Evolutionary conservation across 805 yeast genomes (phyloP), one percentile per base, ranked within the genome.

Genomic region (Tetrapisispora fleetii): DNA sequence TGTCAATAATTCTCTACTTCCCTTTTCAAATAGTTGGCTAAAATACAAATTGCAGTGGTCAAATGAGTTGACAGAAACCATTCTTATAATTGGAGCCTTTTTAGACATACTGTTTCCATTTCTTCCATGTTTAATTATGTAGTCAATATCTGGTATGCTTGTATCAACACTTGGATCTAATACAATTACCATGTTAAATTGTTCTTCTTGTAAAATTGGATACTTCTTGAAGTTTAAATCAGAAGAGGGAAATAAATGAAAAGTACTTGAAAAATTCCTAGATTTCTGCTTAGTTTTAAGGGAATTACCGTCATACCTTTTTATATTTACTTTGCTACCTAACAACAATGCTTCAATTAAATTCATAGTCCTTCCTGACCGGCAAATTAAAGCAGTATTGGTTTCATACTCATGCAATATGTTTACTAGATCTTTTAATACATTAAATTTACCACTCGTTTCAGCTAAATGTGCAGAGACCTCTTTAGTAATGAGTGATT

Each of bases 401-500:
- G 81, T 70, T 33, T 57, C 58, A 28, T 63, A 66, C 47, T 67
- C 67, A 40, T 66, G 73, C 50, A 85, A 66, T 21, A 85, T 74
- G 30, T 77, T 73, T 21, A 88, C 62, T 43, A 91, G 62, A 58
- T 81, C 83, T 47, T 73, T 74, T 52, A 91, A 65, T 2, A 83
- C 85, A 50, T 75, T 73, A 65, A 91, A 89, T 63, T 90, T 91
- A 17, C 95, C 95, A 63, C 89, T 80, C 1, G 91, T 82, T 42
- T 84, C 87, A 4, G 82, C 80, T 44, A 88, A 60, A 63, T 85
- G 77, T 43, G 68, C 69, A 8, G 93, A 85, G 50, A 81, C 77
- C 58, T 86, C 93, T 63, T 82, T 80, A 41, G 80, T 78, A 11
- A 78, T 75, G 52, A 86, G 70, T 52, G 81, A 80, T 64, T 83